A percentile compares a stretch with the other conserved stretches of the same genome.
These are phyloP conservation scores for Globisporangium uncinulatum DNA, from an alignment of 352 stramenopile species.

Conservation along the genomic window DNA sequence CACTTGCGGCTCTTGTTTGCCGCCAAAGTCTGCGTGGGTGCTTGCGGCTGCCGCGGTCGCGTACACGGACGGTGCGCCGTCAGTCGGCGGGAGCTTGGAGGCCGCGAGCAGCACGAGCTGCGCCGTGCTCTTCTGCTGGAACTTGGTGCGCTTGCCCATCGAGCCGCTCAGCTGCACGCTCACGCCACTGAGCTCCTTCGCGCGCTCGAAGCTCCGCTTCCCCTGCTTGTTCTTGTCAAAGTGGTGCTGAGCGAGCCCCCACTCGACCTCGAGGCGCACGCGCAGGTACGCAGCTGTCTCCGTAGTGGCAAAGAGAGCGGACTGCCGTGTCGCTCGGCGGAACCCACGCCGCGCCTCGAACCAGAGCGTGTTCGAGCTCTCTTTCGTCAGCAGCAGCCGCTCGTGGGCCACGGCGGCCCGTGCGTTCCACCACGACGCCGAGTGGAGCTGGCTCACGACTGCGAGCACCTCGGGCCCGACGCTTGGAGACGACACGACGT, in stretches of 20 bases:
- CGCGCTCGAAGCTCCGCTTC: conserved; percentile 86
- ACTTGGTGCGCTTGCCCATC: conserved; percentile 94
- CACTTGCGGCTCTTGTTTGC: conserved; percentile 23
- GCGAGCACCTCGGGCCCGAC: conserved; percentile 16
- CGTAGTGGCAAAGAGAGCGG: conserved; percentile 37
- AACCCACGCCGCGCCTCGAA: conserved; percentile 64
- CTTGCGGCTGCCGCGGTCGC: conserved; percentile 44
- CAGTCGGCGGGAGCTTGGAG: conserved; percentile 44
- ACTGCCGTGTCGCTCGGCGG: conserved; percentile 29
- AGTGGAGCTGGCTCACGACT: conserved; percentile 22
- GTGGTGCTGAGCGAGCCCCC: conserved; percentile 89
- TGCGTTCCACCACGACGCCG: conserved; percentile 67
- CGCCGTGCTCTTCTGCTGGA: conserved; percentile 88
- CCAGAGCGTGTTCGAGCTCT: conserved; percentile 72
- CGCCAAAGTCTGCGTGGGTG: conserved; percentile 67
- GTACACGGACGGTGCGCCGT: conserved; percentile 43
- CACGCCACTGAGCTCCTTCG: conserved; percentile 80
- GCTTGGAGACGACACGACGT: conserved; percentile 25
- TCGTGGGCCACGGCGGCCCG: conserved; percentile 69
- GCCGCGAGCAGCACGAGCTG: conserved; percentile 83
- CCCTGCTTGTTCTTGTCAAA: conserved; percentile 89
- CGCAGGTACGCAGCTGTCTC: conserved; percentile 56
- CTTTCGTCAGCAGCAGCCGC: conserved; percentile 55
- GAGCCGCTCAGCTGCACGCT: conserved; percentile 88
- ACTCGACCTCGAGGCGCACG: conserved; percentile 88